These are phyloP conservation scores for Lathyrus sativus DNA, from an alignment of 306 rosid genomes.

Conservation along the genomic window DNA sequence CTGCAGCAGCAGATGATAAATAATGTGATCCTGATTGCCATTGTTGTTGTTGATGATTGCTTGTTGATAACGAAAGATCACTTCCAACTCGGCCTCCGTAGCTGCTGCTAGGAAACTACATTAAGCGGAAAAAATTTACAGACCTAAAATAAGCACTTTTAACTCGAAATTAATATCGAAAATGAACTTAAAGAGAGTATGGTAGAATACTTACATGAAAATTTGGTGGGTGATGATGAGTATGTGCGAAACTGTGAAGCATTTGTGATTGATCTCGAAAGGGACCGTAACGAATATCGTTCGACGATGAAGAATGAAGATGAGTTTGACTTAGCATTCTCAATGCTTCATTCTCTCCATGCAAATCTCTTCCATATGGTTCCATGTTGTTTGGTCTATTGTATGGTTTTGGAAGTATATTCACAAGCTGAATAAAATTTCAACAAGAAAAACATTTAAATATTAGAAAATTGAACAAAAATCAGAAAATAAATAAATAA, in stretches of 20 bases:
- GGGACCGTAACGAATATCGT: slow-evolving; percentile 55
- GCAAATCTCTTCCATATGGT: slow-evolving; percentile 44
- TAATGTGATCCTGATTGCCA: slow-evolving; percentile 58
- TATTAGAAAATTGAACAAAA: slow-evolving; percentile 13
- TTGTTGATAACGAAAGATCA: slow-evolving; percentile 61
- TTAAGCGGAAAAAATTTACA: neutral
- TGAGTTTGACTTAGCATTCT: slow-evolving; percentile 54
- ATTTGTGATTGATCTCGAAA: slow-evolving; percentile 49
- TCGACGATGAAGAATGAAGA: slow-evolving; percentile 55
- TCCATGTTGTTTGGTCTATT: slow-evolving; percentile 46
- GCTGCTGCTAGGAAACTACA: slow-evolving; percentile 72
- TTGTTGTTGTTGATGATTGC: slow-evolving; percentile 53
- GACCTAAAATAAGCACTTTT: neutral
- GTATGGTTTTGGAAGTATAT: slow-evolving; percentile 44
- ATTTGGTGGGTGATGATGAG: slow-evolving; percentile 48
- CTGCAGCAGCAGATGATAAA: slow-evolving; percentile 88
- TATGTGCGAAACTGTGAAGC: slow-evolving; percentile 50
- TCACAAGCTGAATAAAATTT: slow-evolving; percentile 37
- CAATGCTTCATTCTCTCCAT: slow-evolving; percentile 61
- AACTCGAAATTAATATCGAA: neutral
- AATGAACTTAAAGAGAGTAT: neutral
- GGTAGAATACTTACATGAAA: slow-evolving; percentile 54
- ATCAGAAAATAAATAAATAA: neutral
- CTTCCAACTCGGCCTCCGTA: slow-evolving; percentile 65
- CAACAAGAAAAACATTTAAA: neutral